A percentile compares a stretch with the other conserved stretches of the same genome.
These are phyloP conservation scores for Colletotrichum noveboracense DNA, from an alignment of 2,329 filamentous ascomycete species.

Conservation along the genomic window DNA sequence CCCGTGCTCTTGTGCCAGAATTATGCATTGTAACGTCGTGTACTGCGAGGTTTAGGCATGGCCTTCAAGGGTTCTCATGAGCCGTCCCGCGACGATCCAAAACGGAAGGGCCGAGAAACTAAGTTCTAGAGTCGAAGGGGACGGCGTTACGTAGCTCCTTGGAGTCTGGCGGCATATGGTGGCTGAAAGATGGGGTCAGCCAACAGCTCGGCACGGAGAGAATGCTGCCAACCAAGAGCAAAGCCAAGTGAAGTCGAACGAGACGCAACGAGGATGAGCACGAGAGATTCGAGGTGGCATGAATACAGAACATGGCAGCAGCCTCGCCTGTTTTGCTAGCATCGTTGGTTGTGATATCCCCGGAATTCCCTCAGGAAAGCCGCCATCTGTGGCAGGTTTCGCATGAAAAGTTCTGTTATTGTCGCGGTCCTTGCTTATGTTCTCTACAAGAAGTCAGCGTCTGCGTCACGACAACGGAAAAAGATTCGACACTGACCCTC, in stretches of 20 bases:
- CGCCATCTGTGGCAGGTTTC: not conserved
- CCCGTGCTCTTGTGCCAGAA: not conserved
- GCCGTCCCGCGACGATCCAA: not conserved
- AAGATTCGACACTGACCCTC: not conserved
- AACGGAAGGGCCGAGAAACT: not conserved
- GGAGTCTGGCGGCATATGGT: not conserved
- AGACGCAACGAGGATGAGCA: not conserved
- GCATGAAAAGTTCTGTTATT: not conserved
- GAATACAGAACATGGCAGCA: not conserved
- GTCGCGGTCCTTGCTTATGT: not conserved
- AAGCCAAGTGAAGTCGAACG: not conserved
- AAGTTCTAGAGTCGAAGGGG: not conserved
- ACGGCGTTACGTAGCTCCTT: not conserved
- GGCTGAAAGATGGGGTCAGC: not conserved
- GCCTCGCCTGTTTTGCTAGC: not conserved
- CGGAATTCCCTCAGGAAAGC: not conserved
- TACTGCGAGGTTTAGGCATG: not conserved
- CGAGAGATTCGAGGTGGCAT: not conserved
- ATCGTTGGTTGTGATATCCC: not conserved
- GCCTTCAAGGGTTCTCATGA: not conserved
- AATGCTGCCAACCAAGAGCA: not conserved
- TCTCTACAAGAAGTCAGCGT: not conserved
- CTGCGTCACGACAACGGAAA: no score
- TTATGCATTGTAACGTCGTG: not conserved
- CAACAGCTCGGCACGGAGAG: not conserved